Base-by-base conservation (phyloP, 768 basidiomycete species). In the Nidularia pulvinata region DNA sequence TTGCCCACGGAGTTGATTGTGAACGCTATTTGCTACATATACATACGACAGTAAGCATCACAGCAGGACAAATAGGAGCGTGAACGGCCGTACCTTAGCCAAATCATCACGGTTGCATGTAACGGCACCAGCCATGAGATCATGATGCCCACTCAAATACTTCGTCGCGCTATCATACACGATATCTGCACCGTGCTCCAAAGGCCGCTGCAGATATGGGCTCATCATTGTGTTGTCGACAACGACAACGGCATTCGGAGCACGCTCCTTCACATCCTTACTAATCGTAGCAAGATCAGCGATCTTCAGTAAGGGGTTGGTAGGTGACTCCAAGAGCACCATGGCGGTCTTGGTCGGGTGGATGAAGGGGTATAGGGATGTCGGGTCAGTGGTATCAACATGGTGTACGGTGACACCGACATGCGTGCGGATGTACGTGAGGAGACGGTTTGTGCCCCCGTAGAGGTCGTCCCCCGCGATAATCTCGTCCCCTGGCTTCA, bases 191-290 rank as follows among this genome's bases (percentile, higher is more conserved):
- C 96, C 97, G 52, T 97, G 89, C 63, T 98, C 94, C 36, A 98
- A 82, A 9, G 97, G 97, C 53, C 95, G 77, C 66, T 96, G 95
- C 6, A 98, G 78, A 71, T 98, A 98, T 13, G 97, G 96, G 65
- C 95, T 97, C 96, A 98, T 98, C 97, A 98, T 98, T 55, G 97
- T 98, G 67, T 99, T 98, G 69, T 98, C 97, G 19, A 94, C 93
- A 36, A 95, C 90, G 50, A 95, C 74, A 59, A 94, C 61, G 1
- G 93, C 94, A 62, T 90, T 82, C 6, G 88, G 87, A 14, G 88
- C 88, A 48, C 81, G 81, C 62, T 88, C 84, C 65, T 95, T 95
- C 59, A 96, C 91, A 59, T 93, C 80, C 51, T 83, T 79, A 59
- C 88, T 85, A 61, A 99, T 96, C 30, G 76, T 77, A 5, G 88